Base-by-base conservation (phyloP, 352 stramenopile species). In the Pythium vanterpoolii region DNA sequence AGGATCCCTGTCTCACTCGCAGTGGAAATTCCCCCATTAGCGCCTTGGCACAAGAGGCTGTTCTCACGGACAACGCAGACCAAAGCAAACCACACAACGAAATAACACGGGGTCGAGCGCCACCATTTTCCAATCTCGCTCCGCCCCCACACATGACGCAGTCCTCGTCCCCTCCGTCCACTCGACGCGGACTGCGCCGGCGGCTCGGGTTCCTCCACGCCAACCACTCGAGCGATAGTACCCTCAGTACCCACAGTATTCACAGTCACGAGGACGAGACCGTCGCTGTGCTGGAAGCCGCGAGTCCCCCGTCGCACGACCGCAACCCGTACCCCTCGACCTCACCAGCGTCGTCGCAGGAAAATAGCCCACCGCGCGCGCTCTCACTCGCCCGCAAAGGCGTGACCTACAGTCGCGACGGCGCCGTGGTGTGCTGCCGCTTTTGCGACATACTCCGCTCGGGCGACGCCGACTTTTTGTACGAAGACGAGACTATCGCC, bases 401-500 rank as follows among this genome's bases (percentile, higher is more conserved):
- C 33, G 84, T 94, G 19, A 83, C 68, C 52, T 94, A 94, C 63
- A 54, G 60, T 2, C 66, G 69, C 43, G 72, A 92, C 53, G 79
- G 81, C 28, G 59, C 55, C 26, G 54, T 93, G 18, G 64, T 89
- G 9, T 79, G 71, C 56, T 94, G 84, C 44, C 83, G 83, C 43
- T 94, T 92, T 68, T 94, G 84, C 44, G 77, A 90, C 18, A 94
- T 94, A 51, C 65, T 94, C 26, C 56, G 70, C 31, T 71, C 71
- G 3, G 69, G 77, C 26, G 66, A 77, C 48, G 78, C 90, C 33
- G 69, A 81, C 7, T 89, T 94, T 53, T 51, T 94, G n/a, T 93
- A 91, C 55, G 75, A 94, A 56, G 83, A 94, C 64, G 76, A 86
- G 11, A 68, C 77, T 38, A 73, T 94, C 33, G 78, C 75, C 4